Base-by-base conservation (phyloP, 805 yeast genomes). In the Vanderwaltozyma verrucispora region DNA sequence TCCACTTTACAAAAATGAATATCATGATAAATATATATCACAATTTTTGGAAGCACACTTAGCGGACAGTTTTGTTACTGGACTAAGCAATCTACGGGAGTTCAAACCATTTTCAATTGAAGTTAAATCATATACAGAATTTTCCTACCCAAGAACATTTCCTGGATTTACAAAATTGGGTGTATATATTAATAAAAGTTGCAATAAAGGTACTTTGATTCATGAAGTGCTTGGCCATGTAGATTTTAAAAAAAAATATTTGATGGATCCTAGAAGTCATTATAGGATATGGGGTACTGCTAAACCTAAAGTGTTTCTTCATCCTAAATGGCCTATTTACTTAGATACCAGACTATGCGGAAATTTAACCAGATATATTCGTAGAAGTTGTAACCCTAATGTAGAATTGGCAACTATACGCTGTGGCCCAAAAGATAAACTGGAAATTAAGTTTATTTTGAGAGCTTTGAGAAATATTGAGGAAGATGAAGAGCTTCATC, bases 291-390 rank as follows among this genome's bases (percentile, higher is more conserved):
- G 77, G 80, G 96, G 80, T 5, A 78, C 80, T 38, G 77, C 75
- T 25, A 67, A 68, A 43, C 78, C 80, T 5, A 71, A 71, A 32
- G 82, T 76, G 0, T 47, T 72, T 12, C 74, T 77, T 44, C 74
- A 76, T 36, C 68, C 77, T 1, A 54, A 63, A 13, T 57, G 77
- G 37, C 79, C 81, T 0, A 46, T 88, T 10, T 78, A 72, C 3
- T 63, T 88, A n/a, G 96, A 88, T 60, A 73, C 88, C 23, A 69
- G 96, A 40, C 72, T 77, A 30, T 95, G 95, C 0, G 97, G 96
- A 0, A 83, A 85, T 47, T 68, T 71, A 25, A 66, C 87, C 1
- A 61, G 95, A 35, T 89, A 83, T 53, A 65, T 85, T 18, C 67
- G 96, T 40, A 75, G 80, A 43, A 67, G 87, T 6, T 84, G 96